Base-by-base conservation (phyloP, 768 basidiomycete species). In the Leucosporidium creatinivorum region DNA sequence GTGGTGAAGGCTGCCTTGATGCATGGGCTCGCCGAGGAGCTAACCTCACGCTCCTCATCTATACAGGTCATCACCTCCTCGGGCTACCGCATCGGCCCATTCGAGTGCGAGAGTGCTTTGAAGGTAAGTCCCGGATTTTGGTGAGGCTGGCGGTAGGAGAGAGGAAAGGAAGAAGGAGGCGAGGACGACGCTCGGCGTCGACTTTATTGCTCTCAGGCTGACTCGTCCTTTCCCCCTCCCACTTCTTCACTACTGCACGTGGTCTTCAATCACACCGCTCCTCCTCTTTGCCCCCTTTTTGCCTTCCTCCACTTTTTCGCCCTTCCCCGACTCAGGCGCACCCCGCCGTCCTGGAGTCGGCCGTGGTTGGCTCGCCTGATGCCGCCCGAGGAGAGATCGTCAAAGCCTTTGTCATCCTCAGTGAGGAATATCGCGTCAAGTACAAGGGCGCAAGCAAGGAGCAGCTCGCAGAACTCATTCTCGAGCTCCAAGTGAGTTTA, bases 341-440 rank as follows among this genome's bases (percentile, higher is more conserved):
- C 48, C 72, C 72, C 15, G 69, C 69, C 3, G 72, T 73, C 4
- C 61, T 66, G 21, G 72, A 73, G 26, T 68, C 67, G 1, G 72
- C 69, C 1, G 72, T 67, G 3, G 72, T 73, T 28, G 69, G 66
- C 12, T 66, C 69, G 0, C 72, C 72, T 0, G 69, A 73, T 55
- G 19, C 56, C 0, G 50, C 30, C 0, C 69, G 72, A 8, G 67
- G 67, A 15, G 69, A 70, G 55, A 25, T 68, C 19, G 63, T 73
- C 58, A 73, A 73, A 44, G 72, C 72, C 0, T 73, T 73, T 33
- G n/a, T 73, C 33, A 62, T 64, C 9, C 60, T 70, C 19, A 23
- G 36, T 2, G 62, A 65, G 6, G 72, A 66, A 25, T 73, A 58
- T 65, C n/a, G 52, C 2, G 51, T 36, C n/a, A 65, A 59, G 58